phyloP scores from a whole-genome alignment of 768 basidiomycete genomes.

The Panellus pusillus region DNA sequence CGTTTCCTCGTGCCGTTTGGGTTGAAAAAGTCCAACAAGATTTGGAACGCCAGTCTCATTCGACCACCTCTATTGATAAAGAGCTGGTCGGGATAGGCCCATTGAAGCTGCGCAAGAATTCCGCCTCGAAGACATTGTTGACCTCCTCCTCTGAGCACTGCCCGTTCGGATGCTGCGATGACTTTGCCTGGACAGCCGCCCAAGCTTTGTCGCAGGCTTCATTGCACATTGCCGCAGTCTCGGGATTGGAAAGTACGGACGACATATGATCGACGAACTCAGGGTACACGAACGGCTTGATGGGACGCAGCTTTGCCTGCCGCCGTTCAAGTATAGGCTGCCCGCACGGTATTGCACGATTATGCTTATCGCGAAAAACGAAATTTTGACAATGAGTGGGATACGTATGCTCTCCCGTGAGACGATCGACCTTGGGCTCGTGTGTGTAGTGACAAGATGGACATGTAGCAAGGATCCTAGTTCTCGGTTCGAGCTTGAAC shows the following conservation, averaged over 20 bases:
- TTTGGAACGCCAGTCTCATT: conserved; percentile 23
- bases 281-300: conserved; percentile 19
- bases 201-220: conserved; percentile 21
- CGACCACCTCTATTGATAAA: conserved; percentile 23
- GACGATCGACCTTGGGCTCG: conserved; percentile 13
- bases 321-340: conserved; percentile 14
- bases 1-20: conserved; percentile 23
- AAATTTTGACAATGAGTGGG: conserved; percentile 13
- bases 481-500: conserved; percentile 19
- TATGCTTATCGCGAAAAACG: conserved; percentile 15
- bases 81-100: conserved; percentile 24
- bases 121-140: conserved; percentile 26
- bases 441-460: conserved; percentile 17
- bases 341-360: conserved; percentile 5
- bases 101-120: conserved; percentile 28
- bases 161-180: conserved; percentile 1
- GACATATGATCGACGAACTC: conserved; percentile 26
- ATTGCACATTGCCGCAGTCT: conserved; percentile 18
- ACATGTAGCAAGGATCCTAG: conserved; percentile 13
- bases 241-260: conserved; percentile 21
- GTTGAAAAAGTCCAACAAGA: conserved; percentile 33
- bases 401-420: conserved; percentile 13
- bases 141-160: conserved; percentile 10
- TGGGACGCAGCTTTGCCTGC: conserved; percentile 19
- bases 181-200: conserved; percentile 5